These are phyloP conservation scores for Prunus padus DNA, from an alignment of 306 rosid genomes.

Conservation along the genomic window DNA sequence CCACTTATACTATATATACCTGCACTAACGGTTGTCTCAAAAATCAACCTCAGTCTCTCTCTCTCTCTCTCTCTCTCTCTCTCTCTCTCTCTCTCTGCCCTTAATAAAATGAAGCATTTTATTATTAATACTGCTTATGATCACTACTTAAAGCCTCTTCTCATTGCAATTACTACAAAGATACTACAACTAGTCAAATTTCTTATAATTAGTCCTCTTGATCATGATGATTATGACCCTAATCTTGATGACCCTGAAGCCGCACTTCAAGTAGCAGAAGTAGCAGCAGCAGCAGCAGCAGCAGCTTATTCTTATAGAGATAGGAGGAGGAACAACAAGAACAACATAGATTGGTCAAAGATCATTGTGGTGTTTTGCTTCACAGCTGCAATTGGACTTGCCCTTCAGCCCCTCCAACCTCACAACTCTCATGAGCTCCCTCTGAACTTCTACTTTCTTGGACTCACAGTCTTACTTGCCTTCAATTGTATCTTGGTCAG, in stretches of 20 bases:
- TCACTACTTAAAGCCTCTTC: neutral
- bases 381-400: neutral
- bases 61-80: no score
- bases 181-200: neutral
- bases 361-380: neutral
- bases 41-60: no score
- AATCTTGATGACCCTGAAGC: neutral
- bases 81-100: no score
- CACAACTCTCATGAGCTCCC: neutral
- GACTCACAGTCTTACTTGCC: slow-evolving; percentile 2
- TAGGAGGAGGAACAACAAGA: neutral
- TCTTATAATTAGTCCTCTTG: neutral
- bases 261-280: neutral
- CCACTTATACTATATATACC: no score
- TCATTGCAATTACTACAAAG: neutral
- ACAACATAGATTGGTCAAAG: neutral
- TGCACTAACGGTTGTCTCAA: no score
- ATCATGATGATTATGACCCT: neutral
- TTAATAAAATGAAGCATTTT: neutral
- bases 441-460: neutral
- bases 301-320: no score
- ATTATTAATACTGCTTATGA: neutral
- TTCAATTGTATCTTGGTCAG: no score
- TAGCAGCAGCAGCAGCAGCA: no score
- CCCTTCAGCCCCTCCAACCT: neutral